A percentile compares a stretch with the other conserved stretches of the same genome.
These are phyloP conservation scores for Colletotrichum truncatum DNA, from an alignment of 2,329 filamentous ascomycete species.

Conservation along the genomic window DNA sequence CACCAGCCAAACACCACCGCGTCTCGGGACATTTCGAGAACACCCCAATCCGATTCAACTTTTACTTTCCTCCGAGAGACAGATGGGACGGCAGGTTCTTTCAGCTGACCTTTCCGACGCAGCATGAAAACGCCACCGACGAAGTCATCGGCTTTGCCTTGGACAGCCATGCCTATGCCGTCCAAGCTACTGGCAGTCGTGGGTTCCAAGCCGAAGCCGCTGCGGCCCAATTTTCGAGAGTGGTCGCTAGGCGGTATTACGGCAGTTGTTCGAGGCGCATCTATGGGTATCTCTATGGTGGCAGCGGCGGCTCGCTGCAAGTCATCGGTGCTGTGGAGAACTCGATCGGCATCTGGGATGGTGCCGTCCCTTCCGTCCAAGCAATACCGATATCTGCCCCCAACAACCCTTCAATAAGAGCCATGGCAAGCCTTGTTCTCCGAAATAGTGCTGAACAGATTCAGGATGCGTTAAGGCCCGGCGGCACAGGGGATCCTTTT, in stretches of 20 bases:
- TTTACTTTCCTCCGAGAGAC: constrained; percentile 33
- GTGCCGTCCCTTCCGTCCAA: constrained; percentile 33
- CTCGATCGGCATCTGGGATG: constrained; percentile 34
- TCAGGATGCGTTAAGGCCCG: constrained; percentile 14
- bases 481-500: constrained; percentile 19
- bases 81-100: constrained; percentile 33
- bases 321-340: constrained; percentile 34
- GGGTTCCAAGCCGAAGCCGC: constrained; percentile 36
- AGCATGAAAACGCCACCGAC: constrained; percentile 29
- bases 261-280: constrained; percentile 4
- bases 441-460: constrained; percentile 10
- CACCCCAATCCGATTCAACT: constrained; percentile 33
- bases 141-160: constrained; percentile 27
- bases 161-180: constrained; percentile 32
- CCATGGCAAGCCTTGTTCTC: constrained; percentile 18
- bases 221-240: constrained; percentile 31
- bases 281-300: constrained; percentile 35
- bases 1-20: constrained; percentile 24
- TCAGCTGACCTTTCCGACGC: constrained; percentile 31
- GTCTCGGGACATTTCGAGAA: constrained; percentile 32
- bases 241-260: constrained; percentile 31
- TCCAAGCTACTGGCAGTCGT: constrained; percentile 26
- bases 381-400: constrained; percentile 32
- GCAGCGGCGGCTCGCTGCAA: constrained; percentile 34
- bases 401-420: constrained; percentile 28